A percentile compares a stretch with the other conserved stretches of the same genome.
phyloP scores from a whole-genome alignment of 2,329 filamentous ascomycete genomes.

The Cladorrhinum sp. region DNA sequence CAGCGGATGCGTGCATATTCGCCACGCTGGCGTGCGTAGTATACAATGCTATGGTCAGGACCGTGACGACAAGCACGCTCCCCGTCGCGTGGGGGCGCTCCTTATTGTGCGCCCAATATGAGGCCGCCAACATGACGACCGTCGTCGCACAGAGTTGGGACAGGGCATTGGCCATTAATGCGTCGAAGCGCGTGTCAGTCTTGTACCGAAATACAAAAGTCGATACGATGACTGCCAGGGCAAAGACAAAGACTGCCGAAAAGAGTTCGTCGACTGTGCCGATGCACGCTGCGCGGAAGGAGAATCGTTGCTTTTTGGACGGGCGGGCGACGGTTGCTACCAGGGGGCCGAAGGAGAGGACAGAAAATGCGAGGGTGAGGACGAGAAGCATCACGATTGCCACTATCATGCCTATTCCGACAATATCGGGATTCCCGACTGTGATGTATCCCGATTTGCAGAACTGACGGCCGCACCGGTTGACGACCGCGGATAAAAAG shows the following conservation, averaged over 20 bases:
- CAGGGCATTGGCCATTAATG: conserved; percentile 23
- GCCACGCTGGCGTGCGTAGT: conserved; percentile 17
- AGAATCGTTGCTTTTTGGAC: conserved; percentile 13
- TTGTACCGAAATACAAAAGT: conserved; percentile 19
- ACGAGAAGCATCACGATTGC: conserved; percentile 18
- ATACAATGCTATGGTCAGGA: conserved; percentile 18
- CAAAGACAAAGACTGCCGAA: conserved; percentile 19
- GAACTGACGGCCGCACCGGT: conserved; percentile 14
- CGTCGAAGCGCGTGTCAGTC: conserved; percentile 23
- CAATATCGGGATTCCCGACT: conserved; percentile 23
- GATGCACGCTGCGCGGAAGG: conserved; percentile 17
- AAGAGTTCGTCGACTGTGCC: conserved; percentile 20
- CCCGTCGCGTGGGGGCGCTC: conserved; percentile 15
- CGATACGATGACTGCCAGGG: conserved; percentile 18
- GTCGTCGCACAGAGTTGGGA: conserved; percentile 19
- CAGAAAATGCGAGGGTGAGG: conserved; percentile 16
- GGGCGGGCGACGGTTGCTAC: conserved; percentile 7
- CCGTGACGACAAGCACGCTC: conserved; percentile 1
- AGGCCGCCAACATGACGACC: conserved; percentile 21
- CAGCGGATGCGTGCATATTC: conserved; percentile 12
- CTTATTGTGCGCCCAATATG: conserved; percentile 20
- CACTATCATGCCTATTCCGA: conserved; percentile 22
- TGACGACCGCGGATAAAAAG: conserved; percentile 13
- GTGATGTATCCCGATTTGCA: conserved; percentile 16
- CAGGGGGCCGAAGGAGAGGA: conserved; percentile 16